Conservation (phyloP, 2,329 filamentous ascomycete species). For the Nothomitra cinnamomea region DNA sequence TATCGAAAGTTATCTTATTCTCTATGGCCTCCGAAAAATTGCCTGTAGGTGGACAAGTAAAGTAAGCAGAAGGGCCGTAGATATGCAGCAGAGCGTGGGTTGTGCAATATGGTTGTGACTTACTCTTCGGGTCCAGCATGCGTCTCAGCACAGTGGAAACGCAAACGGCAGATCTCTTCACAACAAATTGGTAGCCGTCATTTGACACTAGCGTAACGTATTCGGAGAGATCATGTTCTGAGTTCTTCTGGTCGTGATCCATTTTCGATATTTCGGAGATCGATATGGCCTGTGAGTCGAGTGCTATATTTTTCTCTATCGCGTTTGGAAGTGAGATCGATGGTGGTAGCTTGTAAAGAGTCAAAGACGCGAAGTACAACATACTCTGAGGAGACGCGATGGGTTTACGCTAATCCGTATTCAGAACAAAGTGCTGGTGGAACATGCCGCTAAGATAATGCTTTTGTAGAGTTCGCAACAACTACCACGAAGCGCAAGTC, state of each 20-base stretch:
- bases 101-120: slow-evolving; percentile 12
- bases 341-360: neutral
- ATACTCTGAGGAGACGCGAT: neutral
- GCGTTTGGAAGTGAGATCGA: neutral
- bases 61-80: neutral
- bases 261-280: slow-evolving; percentile 1
- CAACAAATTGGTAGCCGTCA: slow-evolving; percentile 62
- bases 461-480: no score
- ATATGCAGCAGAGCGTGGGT: slow-evolving; percentile 1
- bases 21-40: slow-evolving; percentile 48
- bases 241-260: neutral
- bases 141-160: slow-evolving; percentile 56
- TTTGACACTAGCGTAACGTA: slow-evolving; percentile 63
- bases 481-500: no score
- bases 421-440: no score
- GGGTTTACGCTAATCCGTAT: no score
- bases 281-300: neutral
- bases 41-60: slow-evolving; percentile 23
- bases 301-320: neutral
- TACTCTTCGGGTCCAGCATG: slow-evolving; percentile 56
- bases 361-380: no score
- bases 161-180: slow-evolving; percentile 52
- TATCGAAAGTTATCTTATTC: slow-evolving; percentile 49
- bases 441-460: no score
- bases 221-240: slow-evolving; percentile 28